phyloP scores from a whole-genome alignment of 768 basidiomycete species.

The Leccinum obscurum region DNA sequence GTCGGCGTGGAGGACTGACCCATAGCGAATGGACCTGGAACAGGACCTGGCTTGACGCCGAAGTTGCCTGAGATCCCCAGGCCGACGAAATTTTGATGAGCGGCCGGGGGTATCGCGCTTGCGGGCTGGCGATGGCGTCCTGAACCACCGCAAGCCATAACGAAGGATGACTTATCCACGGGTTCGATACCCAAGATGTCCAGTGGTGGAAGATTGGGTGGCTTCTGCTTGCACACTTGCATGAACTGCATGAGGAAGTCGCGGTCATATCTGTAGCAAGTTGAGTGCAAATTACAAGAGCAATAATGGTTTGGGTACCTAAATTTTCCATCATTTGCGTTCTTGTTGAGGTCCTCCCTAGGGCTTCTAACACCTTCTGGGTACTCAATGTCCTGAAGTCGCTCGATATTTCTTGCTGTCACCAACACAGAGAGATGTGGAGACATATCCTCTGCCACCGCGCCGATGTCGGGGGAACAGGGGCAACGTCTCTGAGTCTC shows the following conservation, averaged over 20 bases:
- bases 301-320: conserved; percentile 45
- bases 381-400: conserved; percentile 75
- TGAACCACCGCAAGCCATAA: conserved; percentile 61
- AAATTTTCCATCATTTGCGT: conserved; percentile 46
- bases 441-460: conserved; percentile 42
- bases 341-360: conserved; percentile 73
- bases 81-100: conserved; percentile 50
- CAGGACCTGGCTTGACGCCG: conserved; percentile 30
- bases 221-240: conserved; percentile 94
- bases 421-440: conserved; percentile 57
- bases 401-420: conserved; percentile 82
- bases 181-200: conserved; percentile 91
- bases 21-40: conserved; percentile 46
- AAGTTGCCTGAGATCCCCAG: conserved; percentile 38
- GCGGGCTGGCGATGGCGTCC: conserved; percentile 55
- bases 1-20: conserved; percentile 61
- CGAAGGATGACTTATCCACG: conserved; percentile 50
- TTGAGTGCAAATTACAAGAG: conserved; percentile 11
- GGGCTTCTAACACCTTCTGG: conserved; percentile 85
- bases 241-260: conserved; percentile 98
- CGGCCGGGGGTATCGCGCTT: conserved; percentile 40
- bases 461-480: conserved; percentile 68
- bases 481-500: conserved; percentile 54
- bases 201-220: conserved; percentile 84
- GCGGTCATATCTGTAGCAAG: conserved; percentile 79